Evolutionary conservation across 1,139 yeast species (phyloP), one percentile per base, ranked within the genome.

Genomic region (Pichia inconspicua): DNA sequence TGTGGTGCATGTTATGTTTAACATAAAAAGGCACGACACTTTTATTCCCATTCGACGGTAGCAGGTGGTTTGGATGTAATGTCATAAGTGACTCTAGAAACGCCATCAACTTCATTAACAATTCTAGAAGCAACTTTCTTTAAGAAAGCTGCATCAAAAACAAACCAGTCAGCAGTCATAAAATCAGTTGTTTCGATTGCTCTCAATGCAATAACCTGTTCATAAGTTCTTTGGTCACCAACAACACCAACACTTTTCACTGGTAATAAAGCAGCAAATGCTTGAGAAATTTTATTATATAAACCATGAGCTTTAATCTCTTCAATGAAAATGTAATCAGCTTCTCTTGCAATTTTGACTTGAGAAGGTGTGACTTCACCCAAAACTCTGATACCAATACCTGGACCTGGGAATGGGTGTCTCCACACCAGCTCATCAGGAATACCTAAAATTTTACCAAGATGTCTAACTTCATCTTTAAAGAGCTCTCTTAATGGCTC

Each of bases 331-430:
- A 92, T 92, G 68, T 75, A 77, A 67, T 92, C 99, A 53, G 99
- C 98, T 67, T 89, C 92, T 72, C 97, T 86, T 46, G 98, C 98
- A 67, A 92, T 92, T 64, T 80, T 89, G 51, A 92, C 92, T 73
- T 92, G 98, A 55, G 76, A 82, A 59, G 81, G 84, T 53, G 96
- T 87, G 56, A 92, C 97, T 72, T 90, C 97, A 60, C 99, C 99
- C 51, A 92, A 75, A 51, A 92, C 95, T 73, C 99, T 84, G 67
- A 92, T 94, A 59, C 97, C 98, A 66, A 92, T 86, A 74, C 99
- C 99, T 67, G 99, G 99, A 66, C 99, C 99, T 63, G 99, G 99
- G 96, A 92, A 92, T 51, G 99, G 99, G 67, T 92, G 99, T 78
- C 99, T 87, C 97, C 98, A 90, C 58, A 92, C 97, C 61, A 92